Percentiles rank a stretch among this genome's conserved stretches.
Conservation (phyloP, 345 rosid genomes). For the Lepidium aucheri region DNA sequence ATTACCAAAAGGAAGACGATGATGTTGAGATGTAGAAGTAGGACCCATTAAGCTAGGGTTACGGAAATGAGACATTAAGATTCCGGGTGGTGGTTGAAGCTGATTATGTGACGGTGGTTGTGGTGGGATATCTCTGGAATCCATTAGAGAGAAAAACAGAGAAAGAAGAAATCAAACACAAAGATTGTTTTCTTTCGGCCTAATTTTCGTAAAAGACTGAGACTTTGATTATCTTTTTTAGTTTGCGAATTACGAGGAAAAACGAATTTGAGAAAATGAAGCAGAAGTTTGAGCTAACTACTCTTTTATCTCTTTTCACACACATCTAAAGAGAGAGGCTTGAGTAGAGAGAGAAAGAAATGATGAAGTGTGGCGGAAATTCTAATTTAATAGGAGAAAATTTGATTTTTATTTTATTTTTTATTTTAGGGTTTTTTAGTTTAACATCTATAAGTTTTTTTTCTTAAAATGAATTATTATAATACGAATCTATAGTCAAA, state of each 20-base stretch:
- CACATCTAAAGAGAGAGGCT: not conserved
- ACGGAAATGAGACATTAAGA: conserved; percentile 22
- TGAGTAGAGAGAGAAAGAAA: not conserved
- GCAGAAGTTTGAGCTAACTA: conserved; percentile 2
- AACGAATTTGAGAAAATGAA: not conserved
- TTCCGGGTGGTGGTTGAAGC: conserved; percentile 21
- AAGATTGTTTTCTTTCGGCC: conserved; percentile 23
- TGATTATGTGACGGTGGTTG: conserved; percentile 19
- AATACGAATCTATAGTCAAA: no score
- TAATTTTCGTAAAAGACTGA: conserved; percentile 2
- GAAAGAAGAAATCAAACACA: not conserved
- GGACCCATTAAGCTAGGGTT: conserved; percentile 29
- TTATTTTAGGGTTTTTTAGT: conserved; percentile 9
- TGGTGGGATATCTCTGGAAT: conserved; percentile 41
- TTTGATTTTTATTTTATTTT: not conserved
- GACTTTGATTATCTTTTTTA: not conserved
- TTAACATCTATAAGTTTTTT: no score
- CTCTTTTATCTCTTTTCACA: not conserved
- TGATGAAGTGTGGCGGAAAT: not conserved
- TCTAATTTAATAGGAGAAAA: not conserved
- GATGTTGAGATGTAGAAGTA: conserved; percentile 19
- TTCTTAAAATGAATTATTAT: no score
- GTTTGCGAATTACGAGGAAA: conserved; percentile 12
- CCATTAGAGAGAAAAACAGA: conserved; percentile 29
- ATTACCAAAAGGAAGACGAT: conserved; percentile 4